Percentiles rank a stretch among this genome's conserved stretches.
These are phyloP conservation scores for Tetraselmis chui DNA, from an alignment of 139 green algal species.

Conservation along the genomic window DNA sequence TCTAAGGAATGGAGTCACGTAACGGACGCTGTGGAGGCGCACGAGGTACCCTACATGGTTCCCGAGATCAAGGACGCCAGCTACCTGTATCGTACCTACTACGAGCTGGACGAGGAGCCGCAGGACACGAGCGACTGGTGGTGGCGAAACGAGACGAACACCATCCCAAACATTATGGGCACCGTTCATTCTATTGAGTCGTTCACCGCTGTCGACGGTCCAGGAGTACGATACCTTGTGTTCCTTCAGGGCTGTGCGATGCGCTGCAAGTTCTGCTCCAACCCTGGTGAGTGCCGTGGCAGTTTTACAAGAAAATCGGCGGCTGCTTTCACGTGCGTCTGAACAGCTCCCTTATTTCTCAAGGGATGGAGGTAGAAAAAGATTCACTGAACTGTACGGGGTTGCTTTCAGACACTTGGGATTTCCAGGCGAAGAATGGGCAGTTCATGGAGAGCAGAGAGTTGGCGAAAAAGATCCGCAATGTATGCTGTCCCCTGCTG, in stretches of 20 bases:
- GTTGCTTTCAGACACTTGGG: constrained; percentile 35
- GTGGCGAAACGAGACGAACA: background rate
- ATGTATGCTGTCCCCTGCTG: background rate
- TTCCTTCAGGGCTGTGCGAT: constrained; percentile 60
- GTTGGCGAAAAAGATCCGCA: constrained; percentile 12
- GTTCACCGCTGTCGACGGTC: constrained; percentile 48
- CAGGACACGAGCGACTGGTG: background rate
- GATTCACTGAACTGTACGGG: no score
- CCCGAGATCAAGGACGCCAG: background rate
- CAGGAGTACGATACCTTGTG: constrained; percentile 48
- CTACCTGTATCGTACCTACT: background rate
- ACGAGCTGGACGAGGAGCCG: background rate
- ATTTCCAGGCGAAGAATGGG: constrained; percentile 9
- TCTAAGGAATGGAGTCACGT: background rate
- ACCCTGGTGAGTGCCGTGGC: constrained; percentile 17
- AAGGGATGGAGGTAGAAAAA: no score
- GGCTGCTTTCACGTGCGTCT: no score
- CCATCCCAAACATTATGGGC: constrained; percentile 26
- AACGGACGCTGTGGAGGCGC: background rate
- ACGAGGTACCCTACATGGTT: background rate
- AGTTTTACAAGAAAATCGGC: no score
- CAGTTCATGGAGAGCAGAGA: constrained; percentile 20
- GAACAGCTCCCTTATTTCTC: no score
- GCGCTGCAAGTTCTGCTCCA: constrained; percentile 64
- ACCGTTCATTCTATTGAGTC: constrained; percentile 39